Evolutionary conservation across 2,329 filamentous ascomycete species (phyloP).

Genomic region (Tolypocladium cylindrosporum): DNA sequence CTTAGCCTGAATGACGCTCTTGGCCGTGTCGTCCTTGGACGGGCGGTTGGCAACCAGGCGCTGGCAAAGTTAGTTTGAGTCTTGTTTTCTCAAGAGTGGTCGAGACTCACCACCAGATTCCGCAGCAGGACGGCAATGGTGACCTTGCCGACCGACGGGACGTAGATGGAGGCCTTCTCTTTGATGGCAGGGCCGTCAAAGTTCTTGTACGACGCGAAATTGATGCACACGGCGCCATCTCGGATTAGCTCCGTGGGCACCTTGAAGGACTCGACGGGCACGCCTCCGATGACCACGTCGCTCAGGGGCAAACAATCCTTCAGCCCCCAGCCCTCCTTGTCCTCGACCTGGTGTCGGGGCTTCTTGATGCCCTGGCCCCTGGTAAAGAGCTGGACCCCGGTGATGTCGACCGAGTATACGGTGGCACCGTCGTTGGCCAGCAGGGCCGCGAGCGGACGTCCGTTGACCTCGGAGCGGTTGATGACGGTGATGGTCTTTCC

Average conservation of each 20-base stretch:
- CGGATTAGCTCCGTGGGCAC: slow-evolving; percentile 74
- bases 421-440: slow-evolving; percentile 92
- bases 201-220: slow-evolving; percentile 94
- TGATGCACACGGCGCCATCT: slow-evolving; percentile 95
- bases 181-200: slow-evolving; percentile 79
- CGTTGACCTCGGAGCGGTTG: slow-evolving; percentile 93
- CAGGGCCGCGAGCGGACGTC: slow-evolving; percentile 80
- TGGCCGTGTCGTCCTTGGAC: slow-evolving; percentile 24
- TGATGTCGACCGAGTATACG: slow-evolving; percentile 91
- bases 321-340: slow-evolving; percentile 70
- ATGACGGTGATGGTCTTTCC: slow-evolving; percentile 94
- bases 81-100: not conserved
- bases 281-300: slow-evolving; percentile 90
- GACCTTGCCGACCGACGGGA: slow-evolving; percentile 94
- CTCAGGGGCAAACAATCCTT: slow-evolving; percentile 77
- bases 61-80: slow-evolving; percentile 22
- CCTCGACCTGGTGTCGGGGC: slow-evolving; percentile 73
- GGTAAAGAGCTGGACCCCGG: slow-evolving; percentile 85
- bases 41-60: slow-evolving; percentile 42
- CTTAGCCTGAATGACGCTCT: slow-evolving; percentile 25
- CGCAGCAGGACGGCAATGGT: slow-evolving; percentile 86
- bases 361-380: slow-evolving; percentile 81
- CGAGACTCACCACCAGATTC: slow-evolving; percentile 67
- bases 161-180: slow-evolving; percentile 92
- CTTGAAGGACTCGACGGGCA: slow-evolving; percentile 82